Percentiles rank a stretch among this genome's conserved stretches.
phyloP scores from a whole-genome alignment of 1,139 yeast genomes.

The Hyphopichia burtonii region DNA sequence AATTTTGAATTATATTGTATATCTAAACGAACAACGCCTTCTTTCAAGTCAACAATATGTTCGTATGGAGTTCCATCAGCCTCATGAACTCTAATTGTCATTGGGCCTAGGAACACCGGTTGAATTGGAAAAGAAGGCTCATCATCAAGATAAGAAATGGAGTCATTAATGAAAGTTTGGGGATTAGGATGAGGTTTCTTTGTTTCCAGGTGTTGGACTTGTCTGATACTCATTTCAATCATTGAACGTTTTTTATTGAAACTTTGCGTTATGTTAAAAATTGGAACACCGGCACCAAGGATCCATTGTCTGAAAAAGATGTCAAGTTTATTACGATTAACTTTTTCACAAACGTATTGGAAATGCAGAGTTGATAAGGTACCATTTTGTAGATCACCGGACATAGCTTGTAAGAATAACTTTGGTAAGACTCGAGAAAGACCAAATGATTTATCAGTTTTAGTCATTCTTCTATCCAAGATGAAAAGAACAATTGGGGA shows the following conservation, averaged over 20 bases:
- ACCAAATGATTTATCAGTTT: conserved; percentile 93
- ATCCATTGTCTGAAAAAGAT: conserved; percentile 93
- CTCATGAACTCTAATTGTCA: conserved; percentile 95
- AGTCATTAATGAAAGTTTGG: conserved; percentile 45
- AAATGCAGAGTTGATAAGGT: conserved; percentile 79
- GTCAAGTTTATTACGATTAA: conserved; percentile 82
- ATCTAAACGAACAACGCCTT: conserved; percentile 80
- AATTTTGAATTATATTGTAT: conserved; percentile 94
- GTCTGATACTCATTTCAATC: conserved; percentile 92
- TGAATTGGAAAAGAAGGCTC: conserved; percentile 41
- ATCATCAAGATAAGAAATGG: conserved; percentile 40
- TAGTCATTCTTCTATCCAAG: conserved; percentile 89
- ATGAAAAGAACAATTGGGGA: conserved; percentile 85
- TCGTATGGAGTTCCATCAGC: conserved; percentile 99
- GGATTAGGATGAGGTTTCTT: conserved; percentile 32
- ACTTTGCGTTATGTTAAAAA: conserved; percentile 82
- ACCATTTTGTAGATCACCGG: conserved; percentile 86
- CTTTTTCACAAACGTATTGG: conserved; percentile 90
- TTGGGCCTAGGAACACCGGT: conserved; percentile 80
- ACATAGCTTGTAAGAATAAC: conserved; percentile 89
- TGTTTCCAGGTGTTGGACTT: conserved; percentile 71
- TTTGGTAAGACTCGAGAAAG: conserved; percentile 89
- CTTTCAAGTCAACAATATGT: conserved; percentile 91
- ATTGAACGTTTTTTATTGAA: conserved; percentile 93
- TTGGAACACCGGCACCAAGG: conserved; percentile 84